Percentiles rank a stretch among this genome's conserved stretches.
phyloP scores from a whole-genome alignment of 2,329 filamentous ascomycete species.

The Exophiala calicioides region DNA sequence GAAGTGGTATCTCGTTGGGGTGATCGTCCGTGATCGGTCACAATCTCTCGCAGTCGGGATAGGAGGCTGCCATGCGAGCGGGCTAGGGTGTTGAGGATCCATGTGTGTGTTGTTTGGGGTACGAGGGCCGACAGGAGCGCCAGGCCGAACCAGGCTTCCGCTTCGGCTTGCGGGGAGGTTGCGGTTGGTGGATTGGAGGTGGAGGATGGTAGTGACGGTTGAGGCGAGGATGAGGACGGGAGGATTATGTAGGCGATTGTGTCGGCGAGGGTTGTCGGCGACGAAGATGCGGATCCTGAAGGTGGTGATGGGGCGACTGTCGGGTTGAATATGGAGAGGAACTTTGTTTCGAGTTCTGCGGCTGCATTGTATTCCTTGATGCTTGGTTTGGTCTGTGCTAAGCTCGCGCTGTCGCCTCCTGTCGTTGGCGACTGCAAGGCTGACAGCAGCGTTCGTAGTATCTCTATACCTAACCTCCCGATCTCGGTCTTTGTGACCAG shows the following conservation, averaged over 20 bases:
- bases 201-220: constrained; percentile 2
- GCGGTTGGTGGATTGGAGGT: not conserved
- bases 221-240: not conserved
- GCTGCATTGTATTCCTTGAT: not conserved
- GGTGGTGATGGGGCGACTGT: not conserved
- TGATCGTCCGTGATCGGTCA: not conserved
- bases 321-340: not conserved
- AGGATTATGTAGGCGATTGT: constrained; percentile 16
- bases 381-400: not conserved
- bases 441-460: constrained; percentile 18
- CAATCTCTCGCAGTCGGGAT: constrained; percentile 3
- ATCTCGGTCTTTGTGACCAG: constrained; percentile 16
- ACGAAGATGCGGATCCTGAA: not conserved
- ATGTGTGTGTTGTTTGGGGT: constrained; percentile 2
- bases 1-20: not conserved
- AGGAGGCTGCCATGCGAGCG: constrained; percentile 8
- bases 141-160: constrained; percentile 26
- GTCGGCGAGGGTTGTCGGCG: constrained; percentile 12
- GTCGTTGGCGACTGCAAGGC: not conserved
- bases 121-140: constrained; percentile 15
- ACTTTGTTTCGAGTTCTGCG: not conserved
- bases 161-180: constrained; percentile 14
- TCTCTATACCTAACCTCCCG: constrained; percentile 21
- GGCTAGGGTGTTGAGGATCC: constrained; percentile 10
- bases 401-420: not conserved